Evolutionary conservation across 75 land plant species (phyloP).

Genomic region (Sequoia sempervirens): DNA sequence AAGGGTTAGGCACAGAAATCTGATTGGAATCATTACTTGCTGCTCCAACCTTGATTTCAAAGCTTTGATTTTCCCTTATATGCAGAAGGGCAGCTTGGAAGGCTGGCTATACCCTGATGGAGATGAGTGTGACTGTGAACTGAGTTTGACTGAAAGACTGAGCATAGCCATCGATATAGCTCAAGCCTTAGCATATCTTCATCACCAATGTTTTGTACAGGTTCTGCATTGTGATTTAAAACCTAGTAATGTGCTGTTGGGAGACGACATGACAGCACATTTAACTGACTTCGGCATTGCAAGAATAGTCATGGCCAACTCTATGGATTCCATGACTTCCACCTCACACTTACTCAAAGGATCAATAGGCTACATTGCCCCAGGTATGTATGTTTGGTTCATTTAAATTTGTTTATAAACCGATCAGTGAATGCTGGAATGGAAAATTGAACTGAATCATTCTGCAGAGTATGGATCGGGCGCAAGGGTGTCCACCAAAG

Average conservation of each 20-base stretch:
- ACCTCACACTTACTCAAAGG: constrained; percentile 18
- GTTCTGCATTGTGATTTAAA: constrained; percentile 62
- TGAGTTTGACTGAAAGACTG: constrained; percentile 29
- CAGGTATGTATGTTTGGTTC: constrained; percentile 14
- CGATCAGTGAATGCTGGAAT: background rate
- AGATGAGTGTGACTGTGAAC: background rate
- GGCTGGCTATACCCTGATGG: constrained; percentile 21
- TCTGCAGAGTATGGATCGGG: constrained; percentile 1
- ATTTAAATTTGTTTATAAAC: background rate
- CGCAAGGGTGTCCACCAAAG: background rate
- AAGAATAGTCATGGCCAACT: constrained; percentile 13
- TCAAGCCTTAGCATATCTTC: constrained; percentile 48
- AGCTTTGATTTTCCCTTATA: constrained; percentile 48
- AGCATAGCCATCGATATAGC: constrained; percentile 56
- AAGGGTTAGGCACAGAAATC: constrained; percentile 26
- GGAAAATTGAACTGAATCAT: background rate
- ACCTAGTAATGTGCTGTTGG: constrained; percentile 60
- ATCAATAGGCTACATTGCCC: constrained; percentile 29
- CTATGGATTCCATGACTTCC: background rate
- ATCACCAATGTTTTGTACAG: constrained; percentile 39
- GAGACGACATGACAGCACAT: constrained; percentile 51
- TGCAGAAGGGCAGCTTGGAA: constrained; percentile 48
- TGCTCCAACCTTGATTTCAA: constrained; percentile 30
- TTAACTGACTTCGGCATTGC: constrained; percentile 63
- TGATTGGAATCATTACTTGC: constrained; percentile 16